These are phyloP conservation scores for Picochlorum sp. DNA, from an alignment of 139 green algal genomes.

Conservation along the genomic window DNA sequence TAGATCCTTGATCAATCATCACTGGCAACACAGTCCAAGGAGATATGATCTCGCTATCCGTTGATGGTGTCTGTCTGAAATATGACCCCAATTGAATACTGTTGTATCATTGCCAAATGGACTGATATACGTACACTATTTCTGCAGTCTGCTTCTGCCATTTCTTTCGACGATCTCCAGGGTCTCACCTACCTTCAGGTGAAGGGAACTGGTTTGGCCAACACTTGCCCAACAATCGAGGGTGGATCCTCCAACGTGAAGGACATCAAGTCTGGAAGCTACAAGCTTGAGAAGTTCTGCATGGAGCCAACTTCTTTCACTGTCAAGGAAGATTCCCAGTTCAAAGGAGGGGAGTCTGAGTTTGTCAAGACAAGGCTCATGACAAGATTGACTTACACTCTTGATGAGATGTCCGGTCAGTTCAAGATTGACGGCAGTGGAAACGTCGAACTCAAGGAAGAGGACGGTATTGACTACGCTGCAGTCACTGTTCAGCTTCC, in stretches of 20 bases:
- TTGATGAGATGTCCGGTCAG: conserved; percentile 82
- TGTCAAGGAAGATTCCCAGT: conserved; percentile 82
- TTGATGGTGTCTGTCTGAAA: neutral
- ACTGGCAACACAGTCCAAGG: too few species aligned
- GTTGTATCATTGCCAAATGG: neutral
- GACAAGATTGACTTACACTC: conserved; percentile 97
- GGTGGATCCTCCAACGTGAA: conserved; percentile 64
- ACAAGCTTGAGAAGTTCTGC: conserved; percentile 94
- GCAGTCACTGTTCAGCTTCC: conserved; percentile 94
- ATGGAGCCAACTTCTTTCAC: conserved; percentile 95
- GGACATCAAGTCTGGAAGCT: conserved; percentile 81
- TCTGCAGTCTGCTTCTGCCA: conserved; percentile 51
- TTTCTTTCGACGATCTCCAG: conserved; percentile 95
- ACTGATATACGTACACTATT: neutral
- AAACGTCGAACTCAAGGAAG: conserved; percentile 85
- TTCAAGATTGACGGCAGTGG: conserved; percentile 81
- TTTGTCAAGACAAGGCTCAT: conserved; percentile 98
- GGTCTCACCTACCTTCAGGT: conserved; percentile 96
- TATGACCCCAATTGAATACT: too few species aligned
- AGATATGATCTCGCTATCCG: neutral
- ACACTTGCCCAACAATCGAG: conserved; percentile 94
- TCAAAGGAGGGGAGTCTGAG: conserved; percentile 75
- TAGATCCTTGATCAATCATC: neutral
- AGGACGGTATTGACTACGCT: conserved; percentile 98
- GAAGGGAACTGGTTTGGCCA: conserved; percentile 95